phyloP scores from a whole-genome alignment of 805 yeast genomes.

The Candida parachauliodes region DNA sequence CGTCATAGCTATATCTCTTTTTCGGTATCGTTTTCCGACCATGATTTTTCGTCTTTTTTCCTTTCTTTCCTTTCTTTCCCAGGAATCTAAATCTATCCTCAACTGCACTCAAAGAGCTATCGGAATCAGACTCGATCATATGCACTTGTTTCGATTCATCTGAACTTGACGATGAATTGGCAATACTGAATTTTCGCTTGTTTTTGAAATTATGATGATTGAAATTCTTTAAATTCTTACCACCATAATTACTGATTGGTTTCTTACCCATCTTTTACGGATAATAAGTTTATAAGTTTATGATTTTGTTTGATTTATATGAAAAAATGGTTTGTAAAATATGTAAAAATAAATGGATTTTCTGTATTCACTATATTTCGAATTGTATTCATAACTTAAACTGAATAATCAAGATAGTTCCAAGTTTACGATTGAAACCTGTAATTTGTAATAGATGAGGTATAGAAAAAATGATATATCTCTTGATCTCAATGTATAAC shows the following conservation, averaged over 20 bases:
- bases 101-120: slow-evolving; percentile 40
- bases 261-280: slow-evolving; percentile 1
- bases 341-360: slow-evolving; percentile 5
- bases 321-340: slow-evolving; percentile 4
- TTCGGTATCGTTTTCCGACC: slow-evolving; percentile 21
- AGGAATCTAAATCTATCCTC: slow-evolving; percentile 10
- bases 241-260: slow-evolving; percentile 18
- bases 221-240: slow-evolving; percentile 30
- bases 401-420: no score
- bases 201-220: slow-evolving; percentile 13
- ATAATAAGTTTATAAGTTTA: not conserved
- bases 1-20: slow-evolving; percentile 18
- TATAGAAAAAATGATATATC: no score
- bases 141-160: slow-evolving; percentile 13
- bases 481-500: no score
- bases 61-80: slow-evolving; percentile 11
- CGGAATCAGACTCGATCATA: slow-evolving; percentile 23
- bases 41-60: slow-evolving; percentile 10
- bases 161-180: slow-evolving; percentile 26
- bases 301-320: not conserved
- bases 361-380: not conserved
- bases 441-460: no score
- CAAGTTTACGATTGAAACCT: no score
- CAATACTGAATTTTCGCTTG: slow-evolving; percentile 33
- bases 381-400: slow-evolving; percentile 1